Evolutionary conservation across 2,329 filamentous ascomycete genomes (phyloP).

Genomic region (Exophiala dermatitidis): DNA sequence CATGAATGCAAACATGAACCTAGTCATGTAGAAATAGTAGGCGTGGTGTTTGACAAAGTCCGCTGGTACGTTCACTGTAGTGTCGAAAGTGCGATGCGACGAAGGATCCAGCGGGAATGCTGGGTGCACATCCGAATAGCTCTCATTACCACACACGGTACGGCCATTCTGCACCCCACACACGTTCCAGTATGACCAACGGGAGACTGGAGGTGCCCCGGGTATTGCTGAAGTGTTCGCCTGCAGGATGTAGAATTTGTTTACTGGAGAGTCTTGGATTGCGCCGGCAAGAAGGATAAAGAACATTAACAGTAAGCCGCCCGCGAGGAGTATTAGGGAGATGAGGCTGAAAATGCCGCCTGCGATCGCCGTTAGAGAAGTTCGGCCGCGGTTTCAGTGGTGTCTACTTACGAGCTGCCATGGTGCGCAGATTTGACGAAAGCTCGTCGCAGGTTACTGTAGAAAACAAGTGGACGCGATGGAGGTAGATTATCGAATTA

Average conservation of each 20-base stretch:
- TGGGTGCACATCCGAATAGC: conserved; percentile 60
- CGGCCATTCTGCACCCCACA: conserved; percentile 53
- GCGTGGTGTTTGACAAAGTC: conserved; percentile 54
- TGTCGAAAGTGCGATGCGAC: conserved; percentile 51
- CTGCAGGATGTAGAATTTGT: conserved; percentile 77
- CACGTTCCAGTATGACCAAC: conserved; percentile 89
- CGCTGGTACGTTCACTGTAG: conserved; percentile 45
- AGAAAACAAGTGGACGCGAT: not conserved
- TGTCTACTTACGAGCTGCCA: conserved; percentile 31
- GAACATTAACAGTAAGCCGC: conserved; percentile 57
- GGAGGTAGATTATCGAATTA: not conserved
- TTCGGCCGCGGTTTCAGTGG: not conserved
- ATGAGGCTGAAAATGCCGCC: conserved; percentile 50
- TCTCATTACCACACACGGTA: conserved; percentile 41
- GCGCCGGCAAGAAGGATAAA: conserved; percentile 58
- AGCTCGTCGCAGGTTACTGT: too few relatives aligned
- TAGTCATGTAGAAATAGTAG: conserved; percentile 75
- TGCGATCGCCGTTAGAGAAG: conserved; percentile 28
- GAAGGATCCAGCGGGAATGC: conserved; percentile 59
- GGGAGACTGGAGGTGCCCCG: conserved; percentile 57
- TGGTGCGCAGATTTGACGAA: conserved; percentile 4
- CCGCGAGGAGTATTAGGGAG: conserved; percentile 57
- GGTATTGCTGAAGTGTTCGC: conserved; percentile 67
- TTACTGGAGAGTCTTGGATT: conserved; percentile 51
- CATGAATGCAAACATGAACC: conserved; percentile 90